Conservation (phyloP, 2,329 filamentous ascomycete species). For the Phialophora expanda region DNA sequence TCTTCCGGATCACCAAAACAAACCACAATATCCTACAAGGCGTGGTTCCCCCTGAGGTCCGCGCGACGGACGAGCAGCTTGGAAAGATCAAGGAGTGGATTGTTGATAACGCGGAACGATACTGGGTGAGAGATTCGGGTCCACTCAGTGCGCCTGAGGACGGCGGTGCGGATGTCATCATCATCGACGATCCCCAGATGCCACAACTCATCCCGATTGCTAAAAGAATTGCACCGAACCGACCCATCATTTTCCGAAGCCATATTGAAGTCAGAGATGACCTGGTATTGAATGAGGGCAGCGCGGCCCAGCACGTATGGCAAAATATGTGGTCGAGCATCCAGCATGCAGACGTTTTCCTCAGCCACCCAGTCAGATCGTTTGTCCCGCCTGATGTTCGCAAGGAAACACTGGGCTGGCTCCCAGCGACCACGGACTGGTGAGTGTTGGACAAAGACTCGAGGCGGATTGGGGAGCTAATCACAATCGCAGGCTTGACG, state of each 20-base stretch:
- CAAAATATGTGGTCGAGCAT: slow-evolving; percentile 75
- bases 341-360: slow-evolving; percentile 74
- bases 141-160: slow-evolving; percentile 68
- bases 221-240: slow-evolving; percentile 71
- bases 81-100: slow-evolving; percentile 73
- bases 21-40: slow-evolving; percentile 89
- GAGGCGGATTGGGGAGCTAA: not conserved
- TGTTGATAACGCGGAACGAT: slow-evolving; percentile 71
- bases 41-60: slow-evolving; percentile 68
- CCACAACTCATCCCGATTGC: slow-evolving; percentile 76
- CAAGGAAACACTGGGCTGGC: slow-evolving; percentile 69
- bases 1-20: slow-evolving; percentile 84
- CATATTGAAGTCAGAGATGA: slow-evolving; percentile 84
- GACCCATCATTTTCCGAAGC: slow-evolving; percentile 78
- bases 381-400: slow-evolving; percentile 76
- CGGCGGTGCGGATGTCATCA: slow-evolving; percentile 76
- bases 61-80: slow-evolving; percentile 68
- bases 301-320: slow-evolving; percentile 76
- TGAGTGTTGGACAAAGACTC: slow-evolving; percentile 42
- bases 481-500: slow-evolving; percentile 65
- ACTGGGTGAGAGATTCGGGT: slow-evolving; percentile 72
- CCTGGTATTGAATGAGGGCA: slow-evolving; percentile 65
- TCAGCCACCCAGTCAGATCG: slow-evolving; percentile 76
- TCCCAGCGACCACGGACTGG: slow-evolving; percentile 84
- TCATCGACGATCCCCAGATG: slow-evolving; percentile 87